Conservation (phyloP, 73 alveolate species). For the Tetrahymena borealis region DNA sequence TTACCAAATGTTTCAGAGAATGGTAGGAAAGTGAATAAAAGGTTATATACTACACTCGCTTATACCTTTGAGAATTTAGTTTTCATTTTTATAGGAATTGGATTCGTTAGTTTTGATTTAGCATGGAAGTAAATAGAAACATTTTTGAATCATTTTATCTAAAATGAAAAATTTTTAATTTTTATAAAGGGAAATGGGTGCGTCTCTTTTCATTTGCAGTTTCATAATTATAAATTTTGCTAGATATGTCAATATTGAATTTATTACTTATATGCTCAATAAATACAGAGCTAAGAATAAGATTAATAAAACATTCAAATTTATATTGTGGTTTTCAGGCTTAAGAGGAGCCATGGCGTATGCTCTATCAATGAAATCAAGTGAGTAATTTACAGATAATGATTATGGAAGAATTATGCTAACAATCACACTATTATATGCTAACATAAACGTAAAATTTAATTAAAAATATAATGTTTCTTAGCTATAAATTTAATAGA, state of each 20-base stretch:
- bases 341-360: slow-evolving; percentile 91
- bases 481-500: not conserved
- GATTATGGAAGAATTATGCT: slow-evolving; percentile 49
- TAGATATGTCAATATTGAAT: slow-evolving; percentile 48
- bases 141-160: not conserved
- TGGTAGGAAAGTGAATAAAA: slow-evolving; percentile 53
- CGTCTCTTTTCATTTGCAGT: slow-evolving; percentile 19
- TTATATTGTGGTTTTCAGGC: slow-evolving; percentile 70
- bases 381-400: slow-evolving; percentile 26
- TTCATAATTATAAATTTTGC: slow-evolving; percentile 51
- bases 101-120: slow-evolving; percentile 63
- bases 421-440: slow-evolving; percentile 44
- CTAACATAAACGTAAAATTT: slow-evolving; percentile 33
- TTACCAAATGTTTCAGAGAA: slow-evolving; percentile 65
- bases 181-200: slow-evolving; percentile 38
- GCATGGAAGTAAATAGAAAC: slow-evolving; percentile 32
- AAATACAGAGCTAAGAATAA: slow-evolving; percentile 26
- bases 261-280: slow-evolving; percentile 49
- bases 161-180: not conserved
- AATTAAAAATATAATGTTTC: not conserved
- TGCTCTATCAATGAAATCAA: slow-evolving; percentile 69
- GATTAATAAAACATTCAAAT: slow-evolving; percentile 34
- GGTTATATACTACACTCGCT: slow-evolving; percentile 56
- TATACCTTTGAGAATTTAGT: slow-evolving; percentile 72
- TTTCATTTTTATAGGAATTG: slow-evolving; percentile 79